Evolutionary conservation across 306 rosid species (phyloP).

Genomic region (Prunus kanzakura): DNA sequence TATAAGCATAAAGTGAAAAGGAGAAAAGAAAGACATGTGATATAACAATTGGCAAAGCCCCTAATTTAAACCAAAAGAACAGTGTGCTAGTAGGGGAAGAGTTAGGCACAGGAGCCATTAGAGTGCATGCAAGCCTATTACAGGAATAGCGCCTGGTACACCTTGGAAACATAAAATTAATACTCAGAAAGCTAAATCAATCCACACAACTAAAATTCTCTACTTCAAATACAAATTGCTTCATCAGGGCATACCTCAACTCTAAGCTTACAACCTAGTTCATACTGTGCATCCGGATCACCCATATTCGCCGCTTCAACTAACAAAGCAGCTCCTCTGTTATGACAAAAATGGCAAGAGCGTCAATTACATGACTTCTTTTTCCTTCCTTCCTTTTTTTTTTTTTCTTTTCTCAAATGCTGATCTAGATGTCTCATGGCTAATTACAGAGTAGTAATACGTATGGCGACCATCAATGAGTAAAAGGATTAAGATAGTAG

Average conservation of each 20-base stretch:
- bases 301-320: constrained; percentile 98
- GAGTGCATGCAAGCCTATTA: too few relatives aligned
- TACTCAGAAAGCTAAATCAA: background rate
- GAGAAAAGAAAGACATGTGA: background rate
- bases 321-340: constrained; percentile 83
- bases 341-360: constrained; percentile 8
- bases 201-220: background rate
- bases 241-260: constrained; percentile 45
- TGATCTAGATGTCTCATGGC: too few relatives aligned
- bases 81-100: too few relatives aligned
- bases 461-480: too few relatives aligned
- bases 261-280: constrained; percentile 79
- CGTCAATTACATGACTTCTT: background rate
- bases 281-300: constrained; percentile 82
- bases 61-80: too few relatives aligned
- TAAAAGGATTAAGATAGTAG: background rate
- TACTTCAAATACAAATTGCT: background rate
- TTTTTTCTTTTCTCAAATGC: background rate
- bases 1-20: background rate
- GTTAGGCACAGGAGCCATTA: too few relatives aligned
- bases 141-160: too few relatives aligned
- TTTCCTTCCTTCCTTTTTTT: too few relatives aligned
- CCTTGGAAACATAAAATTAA: background rate
- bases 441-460: background rate
- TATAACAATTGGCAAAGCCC: background rate